Evolutionary conservation across 257 asterid genomes (phyloP), one percentile per base, ranked within the genome.

Genomic region (Lantana camara): DNA sequence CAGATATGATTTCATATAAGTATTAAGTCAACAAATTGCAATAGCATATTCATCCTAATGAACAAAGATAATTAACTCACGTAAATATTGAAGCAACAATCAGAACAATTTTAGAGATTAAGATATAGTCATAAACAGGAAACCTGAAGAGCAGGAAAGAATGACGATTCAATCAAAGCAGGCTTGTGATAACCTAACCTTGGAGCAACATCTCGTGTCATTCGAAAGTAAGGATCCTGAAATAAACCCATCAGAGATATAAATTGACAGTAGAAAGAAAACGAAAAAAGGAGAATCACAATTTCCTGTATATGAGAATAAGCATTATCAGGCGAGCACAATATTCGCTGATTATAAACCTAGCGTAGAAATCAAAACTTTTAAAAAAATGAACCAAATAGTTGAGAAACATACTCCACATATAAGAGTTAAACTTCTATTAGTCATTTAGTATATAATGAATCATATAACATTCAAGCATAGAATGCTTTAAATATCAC

Each of bases 141-240:
- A 57, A 93, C 98, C 98, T 93, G 98, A 62, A 93, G 96, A 27
- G 98, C 98, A 17, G 98, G 98, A 75, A 93, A 93, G 81, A 93
- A 93, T 51, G 79, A 74, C 52, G 98, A 89, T 76, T 93, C 98
- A 32, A 93, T 90, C 88, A 93, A 66, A 20, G 98, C 88, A 63
- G 98, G 97, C 80, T 93, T 93, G 57, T 81, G 87, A 77, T 84
- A 93, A 57, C 94, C 95, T 76, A 90, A 53, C 60, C 98, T 82
- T 20, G 98, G 97, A 76, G 98, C 97, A 75, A 93, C 97, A 73
- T 93, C 98, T 56, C 98, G 76, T n/a, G 98, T 93, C 98, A 93
- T 93, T 72, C 97, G 87, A 74, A 93, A 93, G 78, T 93, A 93
- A 60, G 98, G 97, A 78, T 93, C 97, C 97, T 93, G 88, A 57